Percentiles rank a stretch among this genome's conserved stretches.
Conservation (phyloP, 495 filamentous ascomycete genomes). For the Penicillium tannophilum region DNA sequence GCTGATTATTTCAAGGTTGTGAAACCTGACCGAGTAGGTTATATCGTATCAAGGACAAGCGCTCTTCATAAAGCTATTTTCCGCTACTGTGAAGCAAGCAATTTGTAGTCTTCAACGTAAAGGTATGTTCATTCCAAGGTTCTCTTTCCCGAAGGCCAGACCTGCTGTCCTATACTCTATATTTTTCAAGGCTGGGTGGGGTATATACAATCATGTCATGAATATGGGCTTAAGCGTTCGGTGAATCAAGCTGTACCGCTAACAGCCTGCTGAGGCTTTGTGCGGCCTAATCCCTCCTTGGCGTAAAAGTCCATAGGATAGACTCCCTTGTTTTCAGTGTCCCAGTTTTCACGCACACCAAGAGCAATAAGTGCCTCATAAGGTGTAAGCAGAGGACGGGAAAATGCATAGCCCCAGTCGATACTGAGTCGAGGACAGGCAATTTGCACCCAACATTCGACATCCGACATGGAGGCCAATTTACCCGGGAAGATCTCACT, state of each 20-base stretch:
- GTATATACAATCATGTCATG: slow-evolving; percentile 19
- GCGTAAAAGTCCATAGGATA: slow-evolving; percentile 99
- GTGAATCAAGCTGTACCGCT: slow-evolving; percentile 21
- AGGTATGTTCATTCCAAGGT: not conserved
- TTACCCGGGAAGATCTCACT: slow-evolving; percentile 97
- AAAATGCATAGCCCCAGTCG: slow-evolving; percentile 98
- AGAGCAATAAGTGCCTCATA: slow-evolving; percentile 93
- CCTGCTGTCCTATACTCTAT: slow-evolving; percentile 24
- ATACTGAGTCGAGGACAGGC: slow-evolving; percentile 94
- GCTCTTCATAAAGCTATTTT: not conserved
- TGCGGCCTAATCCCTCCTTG: slow-evolving; percentile 86
- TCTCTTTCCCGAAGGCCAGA: slow-evolving; percentile 13
- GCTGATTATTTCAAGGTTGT: no score
- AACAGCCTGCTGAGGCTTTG: slow-evolving; percentile 51
- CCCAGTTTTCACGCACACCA: slow-evolving; percentile 76
- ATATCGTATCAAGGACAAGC: no score
- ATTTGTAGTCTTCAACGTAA: not conserved
- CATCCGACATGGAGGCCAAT: slow-evolving; percentile 84
- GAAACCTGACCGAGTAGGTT: no score
- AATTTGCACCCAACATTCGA: slow-evolving; percentile 97
- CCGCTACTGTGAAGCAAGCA: not conserved
- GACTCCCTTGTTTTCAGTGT: slow-evolving; percentile 62
- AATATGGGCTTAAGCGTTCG: not conserved
- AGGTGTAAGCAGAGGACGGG: slow-evolving; percentile 82
- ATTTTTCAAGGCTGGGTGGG: slow-evolving; percentile 2